phyloP scores from a whole-genome alignment of 768 basidiomycete species.

The Termitomyces sp. region DNA sequence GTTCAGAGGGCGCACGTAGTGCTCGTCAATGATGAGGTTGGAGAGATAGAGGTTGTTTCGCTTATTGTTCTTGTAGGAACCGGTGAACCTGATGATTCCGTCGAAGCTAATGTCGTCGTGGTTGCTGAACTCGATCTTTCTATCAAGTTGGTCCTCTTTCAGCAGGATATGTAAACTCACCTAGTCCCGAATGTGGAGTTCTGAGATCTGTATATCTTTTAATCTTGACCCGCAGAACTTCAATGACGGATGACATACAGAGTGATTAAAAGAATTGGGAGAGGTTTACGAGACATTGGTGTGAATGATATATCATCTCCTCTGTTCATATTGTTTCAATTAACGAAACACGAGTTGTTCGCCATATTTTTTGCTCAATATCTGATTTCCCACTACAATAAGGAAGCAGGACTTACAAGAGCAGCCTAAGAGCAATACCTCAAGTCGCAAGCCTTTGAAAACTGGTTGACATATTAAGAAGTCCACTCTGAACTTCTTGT shows the following conservation, averaged over 20 bases:
- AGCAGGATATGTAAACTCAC: neutral
- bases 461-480: neutral
- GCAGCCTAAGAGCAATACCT: neutral
- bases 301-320: too few relatives aligned
- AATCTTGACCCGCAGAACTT: neutral
- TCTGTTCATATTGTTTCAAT: too few relatives aligned
- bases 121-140: neutral
- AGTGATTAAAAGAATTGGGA: neutral
- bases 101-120: neutral
- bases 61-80: neutral
- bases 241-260: neutral
- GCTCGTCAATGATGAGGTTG: too few relatives aligned
- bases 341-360: neutral
- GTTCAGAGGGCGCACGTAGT: neutral
- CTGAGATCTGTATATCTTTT: neutral
- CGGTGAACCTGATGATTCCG: neutral
- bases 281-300: too few relatives aligned
- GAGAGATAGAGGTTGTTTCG: too few relatives aligned
- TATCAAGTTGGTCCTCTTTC: neutral
- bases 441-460: neutral
- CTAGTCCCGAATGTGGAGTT: too few relatives aligned
- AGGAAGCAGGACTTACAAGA: neutral
- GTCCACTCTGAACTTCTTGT: neutral
- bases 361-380: neutral
- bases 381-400: neutral